These are phyloP conservation scores for Diaporthe humulicola DNA, from an alignment of 2,329 filamentous ascomycete genomes.

Conservation along the genomic window DNA sequence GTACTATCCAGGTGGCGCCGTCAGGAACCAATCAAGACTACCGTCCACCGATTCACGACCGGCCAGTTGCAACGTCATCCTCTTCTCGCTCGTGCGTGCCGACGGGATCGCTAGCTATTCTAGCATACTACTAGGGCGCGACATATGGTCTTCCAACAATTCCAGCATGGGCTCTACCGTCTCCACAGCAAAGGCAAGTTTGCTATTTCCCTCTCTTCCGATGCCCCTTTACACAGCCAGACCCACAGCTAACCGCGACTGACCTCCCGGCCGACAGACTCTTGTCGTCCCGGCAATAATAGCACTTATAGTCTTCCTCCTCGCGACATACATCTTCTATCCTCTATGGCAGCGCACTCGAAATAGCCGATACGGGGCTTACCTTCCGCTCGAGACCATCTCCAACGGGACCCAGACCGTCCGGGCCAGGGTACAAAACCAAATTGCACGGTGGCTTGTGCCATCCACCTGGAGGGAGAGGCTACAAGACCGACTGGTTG, in stretches of 20 bases:
- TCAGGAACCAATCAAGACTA: not conserved
- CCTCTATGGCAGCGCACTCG: conserved; percentile 79
- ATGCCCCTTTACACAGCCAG: not conserved
- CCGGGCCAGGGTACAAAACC: conserved; percentile 63
- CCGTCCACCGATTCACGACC: not conserved
- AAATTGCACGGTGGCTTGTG: conserved; percentile 55
- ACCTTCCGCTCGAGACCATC: conserved; percentile 77
- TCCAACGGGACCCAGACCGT: conserved; percentile 68
- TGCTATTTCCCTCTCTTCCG: not conserved
- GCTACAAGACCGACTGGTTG: conserved; percentile 54
- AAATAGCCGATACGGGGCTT: conserved; percentile 76
- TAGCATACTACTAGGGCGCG: conserved; percentile 3
- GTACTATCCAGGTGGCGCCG: not conserved
- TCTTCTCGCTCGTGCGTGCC: not conserved
- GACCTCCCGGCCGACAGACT: conserved; percentile 62
- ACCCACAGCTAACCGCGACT: not conserved
- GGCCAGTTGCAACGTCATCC: conserved; percentile 11
- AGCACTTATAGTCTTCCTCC: conserved; percentile 76
- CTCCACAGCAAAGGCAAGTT: conserved; percentile 43
- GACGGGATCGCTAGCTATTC: conserved; percentile 17
- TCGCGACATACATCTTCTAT: conserved; percentile 74
- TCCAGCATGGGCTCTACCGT: conserved; percentile 52
- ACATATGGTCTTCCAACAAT: not conserved
- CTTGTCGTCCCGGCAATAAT: conserved; percentile 78
- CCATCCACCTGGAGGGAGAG: conserved; percentile 63